Conservation (phyloP, 768 basidiomycete species). For the Leccinum disarticulatum region DNA sequence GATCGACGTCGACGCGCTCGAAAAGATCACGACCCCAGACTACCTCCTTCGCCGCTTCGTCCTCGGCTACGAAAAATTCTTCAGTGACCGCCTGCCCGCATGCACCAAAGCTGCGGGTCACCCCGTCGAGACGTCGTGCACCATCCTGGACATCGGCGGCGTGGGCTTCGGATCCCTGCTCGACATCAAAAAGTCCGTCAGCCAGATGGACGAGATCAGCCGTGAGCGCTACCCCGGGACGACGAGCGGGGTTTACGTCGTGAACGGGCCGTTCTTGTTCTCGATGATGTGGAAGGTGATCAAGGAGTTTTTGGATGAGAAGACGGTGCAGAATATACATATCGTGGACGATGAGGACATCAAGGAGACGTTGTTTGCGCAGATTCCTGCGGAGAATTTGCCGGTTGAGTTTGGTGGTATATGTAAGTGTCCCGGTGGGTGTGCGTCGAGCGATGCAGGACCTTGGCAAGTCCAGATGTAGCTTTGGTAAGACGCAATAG, state of each 20-base stretch:
- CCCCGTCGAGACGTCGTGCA: slow-evolving; percentile 95
- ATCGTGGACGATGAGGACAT: slow-evolving; percentile 66
- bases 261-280: slow-evolving; percentile 95
- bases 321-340: slow-evolving; percentile 92
- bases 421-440: slow-evolving; percentile 78
- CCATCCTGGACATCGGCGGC: slow-evolving; percentile 86
- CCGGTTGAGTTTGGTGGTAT: slow-evolving; percentile 83
- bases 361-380: slow-evolving; percentile 70
- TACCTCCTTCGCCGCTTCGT: slow-evolving; percentile 88
- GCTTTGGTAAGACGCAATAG: no score
- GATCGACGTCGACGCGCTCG: slow-evolving; percentile 83
- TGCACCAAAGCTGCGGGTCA: slow-evolving; percentile 71
- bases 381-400: slow-evolving; percentile 82
- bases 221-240: slow-evolving; percentile 91
- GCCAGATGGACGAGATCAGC: slow-evolving; percentile 69
- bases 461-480: slow-evolving; percentile 56
- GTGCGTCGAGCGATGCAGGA: slow-evolving; percentile 85
- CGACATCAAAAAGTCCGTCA: slow-evolving; percentile 90
- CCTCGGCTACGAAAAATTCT: slow-evolving; percentile 88
- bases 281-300: slow-evolving; percentile 83
- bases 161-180: slow-evolving; percentile 78
- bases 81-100: slow-evolving; percentile 77
- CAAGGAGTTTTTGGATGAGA: slow-evolving; percentile 93
- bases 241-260: slow-evolving; percentile 99
- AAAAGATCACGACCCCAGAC: slow-evolving; percentile 78